Conservation (phyloP, 2,329 filamentous ascomycete species). For the Fusarium vanettenii region DNA sequence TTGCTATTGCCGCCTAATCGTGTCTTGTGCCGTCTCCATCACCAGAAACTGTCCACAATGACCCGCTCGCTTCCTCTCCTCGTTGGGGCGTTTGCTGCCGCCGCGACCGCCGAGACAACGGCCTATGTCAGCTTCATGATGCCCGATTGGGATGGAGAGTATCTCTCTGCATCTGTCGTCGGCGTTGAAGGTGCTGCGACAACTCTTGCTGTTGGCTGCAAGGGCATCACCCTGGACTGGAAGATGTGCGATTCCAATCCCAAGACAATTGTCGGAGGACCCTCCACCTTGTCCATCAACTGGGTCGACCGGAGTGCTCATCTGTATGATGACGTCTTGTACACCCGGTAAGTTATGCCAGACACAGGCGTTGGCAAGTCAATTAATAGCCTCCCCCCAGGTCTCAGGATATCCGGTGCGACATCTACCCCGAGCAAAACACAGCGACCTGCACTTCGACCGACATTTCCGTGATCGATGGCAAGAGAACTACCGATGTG, state of each 20-base stretch:
- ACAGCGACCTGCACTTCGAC: not conserved
- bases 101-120: not conserved
- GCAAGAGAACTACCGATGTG: not conserved
- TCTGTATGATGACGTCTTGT: not conserved
- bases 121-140: not conserved
- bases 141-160: not conserved
- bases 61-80: not conserved
- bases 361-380: not conserved
- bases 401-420: not conserved
- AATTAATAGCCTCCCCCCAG: not conserved
- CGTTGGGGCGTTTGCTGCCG: not conserved
- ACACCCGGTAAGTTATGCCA: not conserved
- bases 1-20: not conserved
- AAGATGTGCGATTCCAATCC: not conserved
- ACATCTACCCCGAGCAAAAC: not conserved
- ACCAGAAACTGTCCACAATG: not conserved
- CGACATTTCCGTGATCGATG: not conserved
- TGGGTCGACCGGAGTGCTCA: not conserved
- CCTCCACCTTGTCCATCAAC: not conserved
- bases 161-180: not conserved
- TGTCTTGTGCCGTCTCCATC: not conserved
- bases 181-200: not conserved
- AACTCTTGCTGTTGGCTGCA: not conserved
- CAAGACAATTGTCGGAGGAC: not conserved
- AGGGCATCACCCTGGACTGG: not conserved